phyloP scores from a whole-genome alignment of 768 basidiomycete genomes.

The Tulasnella sp. region DNA sequence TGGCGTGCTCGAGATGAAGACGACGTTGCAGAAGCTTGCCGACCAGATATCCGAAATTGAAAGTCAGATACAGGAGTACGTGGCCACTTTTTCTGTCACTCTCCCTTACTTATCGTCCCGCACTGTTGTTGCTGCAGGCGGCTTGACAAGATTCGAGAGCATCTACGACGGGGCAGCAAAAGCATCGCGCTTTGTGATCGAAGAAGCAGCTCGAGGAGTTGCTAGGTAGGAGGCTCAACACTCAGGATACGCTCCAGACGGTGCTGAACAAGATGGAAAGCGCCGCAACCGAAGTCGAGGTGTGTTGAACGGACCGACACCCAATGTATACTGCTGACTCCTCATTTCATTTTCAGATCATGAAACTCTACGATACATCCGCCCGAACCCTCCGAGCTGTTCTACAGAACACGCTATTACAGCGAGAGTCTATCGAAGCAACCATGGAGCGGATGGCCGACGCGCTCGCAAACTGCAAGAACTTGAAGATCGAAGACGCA shows the following conservation, averaged over 20 bases:
- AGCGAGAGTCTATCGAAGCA: constrained; percentile 71
- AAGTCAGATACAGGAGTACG: constrained; percentile 67
- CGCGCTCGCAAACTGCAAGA: constrained; percentile 73
- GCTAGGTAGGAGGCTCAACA: constrained; percentile 66
- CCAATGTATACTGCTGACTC: neutral
- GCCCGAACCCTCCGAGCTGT: constrained; percentile 71
- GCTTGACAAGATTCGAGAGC: constrained; percentile 59
- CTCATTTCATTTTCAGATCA: constrained; percentile 52
- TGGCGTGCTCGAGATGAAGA: constrained; percentile 77
- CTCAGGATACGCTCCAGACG: constrained; percentile 68
- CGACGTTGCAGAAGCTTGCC: constrained; percentile 62
- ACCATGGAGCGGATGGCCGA: constrained; percentile 86
- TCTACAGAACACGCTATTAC: constrained; percentile 74
- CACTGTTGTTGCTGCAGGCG: constrained; percentile 46
- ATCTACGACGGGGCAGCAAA: constrained; percentile 68
- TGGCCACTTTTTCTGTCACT: neutral
- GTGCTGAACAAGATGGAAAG: constrained; percentile 81
- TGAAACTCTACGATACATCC: constrained; percentile 81
- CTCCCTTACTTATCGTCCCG: neutral
- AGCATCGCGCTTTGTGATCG: constrained; percentile 64
- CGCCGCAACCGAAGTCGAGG: constrained; percentile 87
- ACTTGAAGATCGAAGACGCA: constrained; percentile 73
- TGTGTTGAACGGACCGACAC: constrained; percentile 38
- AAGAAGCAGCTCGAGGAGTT: constrained; percentile 79
- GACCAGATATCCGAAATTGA: constrained; percentile 68